Evolutionary conservation across 257 asterid genomes (phyloP).

Genomic region (Fraxinus cuspidata): DNA sequence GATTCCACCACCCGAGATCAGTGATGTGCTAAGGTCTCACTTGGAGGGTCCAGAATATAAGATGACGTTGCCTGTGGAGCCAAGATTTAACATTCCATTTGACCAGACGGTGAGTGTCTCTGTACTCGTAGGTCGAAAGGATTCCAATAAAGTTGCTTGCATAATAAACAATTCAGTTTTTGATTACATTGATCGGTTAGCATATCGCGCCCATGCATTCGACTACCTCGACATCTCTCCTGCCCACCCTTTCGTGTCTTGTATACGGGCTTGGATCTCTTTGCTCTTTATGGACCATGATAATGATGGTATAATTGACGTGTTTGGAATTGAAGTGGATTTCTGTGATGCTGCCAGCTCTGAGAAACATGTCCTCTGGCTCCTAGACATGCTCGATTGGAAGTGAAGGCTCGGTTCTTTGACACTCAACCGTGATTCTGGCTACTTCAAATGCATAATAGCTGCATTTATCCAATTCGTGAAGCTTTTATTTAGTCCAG

Average conservation of each 20-base stretch:
- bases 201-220: constrained; percentile 82
- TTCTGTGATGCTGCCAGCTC: constrained; percentile 90
- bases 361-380: constrained; percentile 81
- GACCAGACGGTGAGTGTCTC: constrained; percentile 77
- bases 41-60: constrained; percentile 76
- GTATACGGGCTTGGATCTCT: constrained; percentile 96
- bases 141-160: constrained; percentile 73
- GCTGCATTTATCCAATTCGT: constrained; percentile 5
- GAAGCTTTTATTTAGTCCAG: constrained; percentile 20
- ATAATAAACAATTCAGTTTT: constrained; percentile 72
- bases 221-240: constrained; percentile 95
- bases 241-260: constrained; percentile 73
- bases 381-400: constrained; percentile 98
- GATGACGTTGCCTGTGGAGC: constrained; percentile 85
- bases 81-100: constrained; percentile 75
- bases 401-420: constrained; percentile 44
- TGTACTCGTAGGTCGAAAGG: constrained; percentile 75
- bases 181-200: constrained; percentile 88
- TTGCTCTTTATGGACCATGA: constrained; percentile 87
- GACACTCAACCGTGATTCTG: constrained; percentile 12
- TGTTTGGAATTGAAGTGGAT: constrained; percentile 90
- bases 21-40: constrained; percentile 70
- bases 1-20: constrained; percentile 74
- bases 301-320: constrained; percentile 68
- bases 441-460: constrained; percentile 3